These are phyloP conservation scores for Teunomyces aglyptinius DNA, from an alignment of 805 yeast genomes.

Conservation along the genomic window DNA sequence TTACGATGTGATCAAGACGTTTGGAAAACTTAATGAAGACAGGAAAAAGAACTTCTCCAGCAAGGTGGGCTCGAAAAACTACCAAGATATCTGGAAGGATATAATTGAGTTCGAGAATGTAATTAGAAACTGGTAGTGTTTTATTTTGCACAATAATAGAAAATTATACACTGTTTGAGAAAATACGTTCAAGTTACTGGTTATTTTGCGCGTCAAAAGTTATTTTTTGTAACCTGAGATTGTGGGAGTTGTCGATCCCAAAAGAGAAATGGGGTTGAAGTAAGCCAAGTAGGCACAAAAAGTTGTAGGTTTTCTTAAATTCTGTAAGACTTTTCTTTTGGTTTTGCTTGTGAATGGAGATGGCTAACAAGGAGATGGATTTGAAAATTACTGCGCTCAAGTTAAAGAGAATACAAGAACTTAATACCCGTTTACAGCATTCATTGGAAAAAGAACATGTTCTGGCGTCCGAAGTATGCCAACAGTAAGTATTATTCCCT, in stretches of 20 bases:
- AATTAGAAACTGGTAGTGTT: slow-evolving; percentile 22
- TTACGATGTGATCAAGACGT: slow-evolving; percentile 53
- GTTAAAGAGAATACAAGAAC: slow-evolving; percentile 29
- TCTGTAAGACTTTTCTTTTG: background rate
- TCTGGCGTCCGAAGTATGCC: slow-evolving; percentile 12
- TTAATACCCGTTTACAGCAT: slow-evolving; percentile 49
- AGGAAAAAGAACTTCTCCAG: slow-evolving; percentile 52
- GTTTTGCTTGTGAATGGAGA: too few relatives aligned
- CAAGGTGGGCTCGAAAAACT: slow-evolving; percentile 55
- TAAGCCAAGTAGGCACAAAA: background rate
- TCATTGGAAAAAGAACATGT: slow-evolving; percentile 53
- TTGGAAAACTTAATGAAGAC: slow-evolving; percentile 55
- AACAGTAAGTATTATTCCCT: slow-evolving; percentile 3
- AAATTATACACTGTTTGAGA: background rate
- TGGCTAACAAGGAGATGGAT: slow-evolving; percentile 17
- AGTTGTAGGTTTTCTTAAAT: background rate
- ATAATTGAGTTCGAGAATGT: slow-evolving; percentile 53
- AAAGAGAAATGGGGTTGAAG: background rate
- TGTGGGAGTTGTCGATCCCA: background rate
- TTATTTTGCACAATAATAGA: background rate
- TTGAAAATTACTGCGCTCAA: slow-evolving; percentile 53
- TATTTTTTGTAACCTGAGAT: background rate
- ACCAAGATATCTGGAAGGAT: slow-evolving; percentile 67
- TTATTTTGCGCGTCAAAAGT: background rate
- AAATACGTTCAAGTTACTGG: background rate